These are phyloP conservation scores for Fraxinus platypoda DNA, from an alignment of 305 asterid genomes.

Conservation along the genomic window DNA sequence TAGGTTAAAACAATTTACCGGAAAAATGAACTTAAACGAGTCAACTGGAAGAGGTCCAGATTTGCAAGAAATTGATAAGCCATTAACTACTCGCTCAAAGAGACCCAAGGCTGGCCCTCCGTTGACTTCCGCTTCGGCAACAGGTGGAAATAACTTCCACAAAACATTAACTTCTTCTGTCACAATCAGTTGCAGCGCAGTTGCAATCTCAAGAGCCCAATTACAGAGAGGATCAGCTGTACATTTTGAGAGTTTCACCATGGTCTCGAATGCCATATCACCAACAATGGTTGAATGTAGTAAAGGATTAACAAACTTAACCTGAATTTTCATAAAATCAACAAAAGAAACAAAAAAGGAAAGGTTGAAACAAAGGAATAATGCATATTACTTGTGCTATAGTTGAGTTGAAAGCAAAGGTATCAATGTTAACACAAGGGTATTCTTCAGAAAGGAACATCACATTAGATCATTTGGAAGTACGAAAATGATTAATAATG, in stretches of 20 bases:
- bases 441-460: not conserved
- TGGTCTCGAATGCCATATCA: constrained; percentile 83
- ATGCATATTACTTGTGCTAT: not conserved
- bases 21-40: constrained; percentile 88
- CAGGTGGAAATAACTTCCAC: constrained; percentile 68
- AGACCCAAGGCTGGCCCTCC: constrained; percentile 67
- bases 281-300: constrained; percentile 81
- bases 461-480: not conserved
- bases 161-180: constrained; percentile 58
- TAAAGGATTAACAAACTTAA: constrained; percentile 71
- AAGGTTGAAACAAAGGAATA: not conserved
- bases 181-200: constrained; percentile 75
- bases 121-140: constrained; percentile 55
- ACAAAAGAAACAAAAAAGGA: not conserved
- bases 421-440: not conserved
- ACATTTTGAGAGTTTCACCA: constrained; percentile 89
- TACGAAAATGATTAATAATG: not conserved
- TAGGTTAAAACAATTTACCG: constrained; percentile 49
- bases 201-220: constrained; percentile 97
- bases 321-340: constrained; percentile 39
- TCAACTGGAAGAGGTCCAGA: constrained; percentile 97
- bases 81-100: constrained; percentile 80
- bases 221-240: constrained; percentile 83
- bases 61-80: constrained; percentile 81
- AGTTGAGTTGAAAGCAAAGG: not conserved